Percentiles rank a stretch among this genome's conserved stretches.
Conservation (phyloP, 208 protist genomes). For the Porcisia hertigi region DNA sequence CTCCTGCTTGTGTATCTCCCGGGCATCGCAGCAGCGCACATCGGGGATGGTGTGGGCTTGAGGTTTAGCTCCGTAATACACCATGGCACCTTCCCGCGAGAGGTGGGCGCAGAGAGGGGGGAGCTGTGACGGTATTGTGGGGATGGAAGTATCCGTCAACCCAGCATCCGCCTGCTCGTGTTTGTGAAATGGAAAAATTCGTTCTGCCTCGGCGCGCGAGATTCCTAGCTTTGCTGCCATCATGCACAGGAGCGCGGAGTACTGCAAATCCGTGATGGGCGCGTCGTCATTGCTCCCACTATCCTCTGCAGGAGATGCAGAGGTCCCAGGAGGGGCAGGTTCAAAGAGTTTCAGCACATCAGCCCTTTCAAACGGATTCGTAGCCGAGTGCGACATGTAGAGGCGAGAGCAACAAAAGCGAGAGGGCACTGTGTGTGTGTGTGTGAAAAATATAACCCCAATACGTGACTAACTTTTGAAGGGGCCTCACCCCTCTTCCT, state of each 20-base stretch:
- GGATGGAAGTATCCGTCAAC: neutral
- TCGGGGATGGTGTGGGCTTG: conserved; percentile 16
- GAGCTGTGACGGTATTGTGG: conserved; percentile 4
- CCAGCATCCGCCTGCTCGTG: neutral
- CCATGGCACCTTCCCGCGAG: conserved; percentile 41
- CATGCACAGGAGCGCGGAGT: conserved; percentile 30
- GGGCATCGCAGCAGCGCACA: conserved; percentile 31
- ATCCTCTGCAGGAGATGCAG: neutral
- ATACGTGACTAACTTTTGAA: neutral
- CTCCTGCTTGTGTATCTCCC: conserved; percentile 18
- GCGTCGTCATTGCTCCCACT: conserved; percentile 6
- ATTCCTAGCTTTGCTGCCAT: conserved; percentile 23
- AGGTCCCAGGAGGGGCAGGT: neutral
- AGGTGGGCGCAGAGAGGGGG: conserved; percentile 53
- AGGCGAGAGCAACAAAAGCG: neutral
- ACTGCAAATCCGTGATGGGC: conserved; percentile 23
- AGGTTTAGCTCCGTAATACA: conserved; percentile 8
- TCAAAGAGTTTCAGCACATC: conserved; percentile 49
- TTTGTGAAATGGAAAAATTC: conserved; percentile 16
- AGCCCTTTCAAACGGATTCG: conserved; percentile 20
- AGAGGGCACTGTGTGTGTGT: neutral
- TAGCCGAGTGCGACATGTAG: neutral
- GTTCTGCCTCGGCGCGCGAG: conserved; percentile 8
- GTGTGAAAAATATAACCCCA: neutral
- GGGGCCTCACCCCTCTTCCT: neutral